Evolutionary conservation across 2,329 filamentous ascomycete genomes (phyloP).

Genomic region (Colletotrichum higginsianum): DNA sequence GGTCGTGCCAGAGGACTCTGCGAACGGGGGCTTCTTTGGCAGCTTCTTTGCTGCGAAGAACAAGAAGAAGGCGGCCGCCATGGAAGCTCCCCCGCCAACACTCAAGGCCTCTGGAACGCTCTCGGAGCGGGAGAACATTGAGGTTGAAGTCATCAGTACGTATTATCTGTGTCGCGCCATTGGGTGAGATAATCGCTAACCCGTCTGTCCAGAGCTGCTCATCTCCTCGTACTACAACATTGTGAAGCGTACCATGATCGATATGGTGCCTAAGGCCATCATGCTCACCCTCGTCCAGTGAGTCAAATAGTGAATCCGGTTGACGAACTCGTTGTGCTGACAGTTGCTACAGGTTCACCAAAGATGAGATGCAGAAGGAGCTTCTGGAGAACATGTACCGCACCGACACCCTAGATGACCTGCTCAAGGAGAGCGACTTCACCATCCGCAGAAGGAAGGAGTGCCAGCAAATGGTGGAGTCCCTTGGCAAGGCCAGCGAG

Average conservation of each 20-base stretch:
- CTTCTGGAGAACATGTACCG: conserved; percentile 98
- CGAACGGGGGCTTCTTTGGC: conserved; percentile 91
- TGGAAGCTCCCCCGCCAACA: conserved; percentile 94
- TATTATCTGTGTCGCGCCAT: conserved; percentile 45
- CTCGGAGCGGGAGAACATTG: conserved; percentile 93
- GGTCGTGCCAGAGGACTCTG: conserved; percentile 69
- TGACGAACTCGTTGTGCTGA: conserved; percentile 7
- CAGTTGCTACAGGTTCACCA: conserved; percentile 68
- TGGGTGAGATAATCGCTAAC: conserved; percentile 33
- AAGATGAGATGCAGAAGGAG: conserved; percentile 98
- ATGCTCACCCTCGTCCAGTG: conserved; percentile 98
- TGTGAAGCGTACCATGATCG: conserved; percentile 97
- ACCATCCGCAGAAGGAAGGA: conserved; percentile 95
- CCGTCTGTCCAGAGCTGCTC: conserved; percentile 77
- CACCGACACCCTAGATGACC: conserved; percentile 88
- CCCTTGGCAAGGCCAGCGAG: conserved; percentile 88
- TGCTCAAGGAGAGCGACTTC: conserved; percentile 98
- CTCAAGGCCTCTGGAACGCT: conserved; percentile 95
- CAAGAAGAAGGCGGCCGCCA: conserved; percentile 99
- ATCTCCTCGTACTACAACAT: conserved; percentile 99
- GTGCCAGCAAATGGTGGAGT: conserved; percentile 99
- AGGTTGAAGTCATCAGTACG: conserved; percentile 98
- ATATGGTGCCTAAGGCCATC: conserved; percentile 99
- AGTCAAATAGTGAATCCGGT: conserved; percentile 58
- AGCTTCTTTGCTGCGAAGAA: conserved; percentile 99